Base-by-base conservation (phyloP, 108 stramenopile species). In the Conticribra weissflogii region DNA sequence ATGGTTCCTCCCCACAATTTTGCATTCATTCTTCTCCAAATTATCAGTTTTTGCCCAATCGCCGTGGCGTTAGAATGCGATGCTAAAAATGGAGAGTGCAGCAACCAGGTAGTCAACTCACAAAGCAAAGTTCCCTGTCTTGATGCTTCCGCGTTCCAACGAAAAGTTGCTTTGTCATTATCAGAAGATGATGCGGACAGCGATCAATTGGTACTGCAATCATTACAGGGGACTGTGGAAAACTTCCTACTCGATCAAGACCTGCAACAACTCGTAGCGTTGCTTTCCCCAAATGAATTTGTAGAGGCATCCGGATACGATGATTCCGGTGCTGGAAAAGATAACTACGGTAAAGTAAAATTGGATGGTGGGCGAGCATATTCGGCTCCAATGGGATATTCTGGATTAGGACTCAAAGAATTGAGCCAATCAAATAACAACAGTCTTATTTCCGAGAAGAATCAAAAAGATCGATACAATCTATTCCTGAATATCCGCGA, bases 401-500 rank as follows among this genome's bases (percentile, higher is more conserved):
- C 73, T 17, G 73, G 54, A 8, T 2, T 74, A 1, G 73, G 73
- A 1, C 63, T 74, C n/a, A 57, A 59, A 59, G 73, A 74, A 53
- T 32, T 74, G 22, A 74, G 64, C 30, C 16, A 59, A 19, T 31
- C 28, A 21, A 62, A 57, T 53, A n/a, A 50, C 48, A 41, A 41
- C 36, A 41, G 36, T 12, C 5, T 9, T 9, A 41, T 12, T 9
- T 41, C 36, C 12, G 8, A 41, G 5, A 12, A 41, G 36, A 12
- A 41, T 12, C 36, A 41, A 41, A 12, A 41, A 41, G 31, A 50
- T 22, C 44, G 55, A 15, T 81, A 81, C 50, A 47, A 47, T 9
- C 64, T 58, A 18, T 21, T 71, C n/a, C 46, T 76, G 25, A 24
- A 59, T 34, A 76, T 81, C 46, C 74, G 80, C 21, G 80, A 81